Conservation (phyloP, 768 basidiomycete species). For the Pleurotus djamor region DNA sequence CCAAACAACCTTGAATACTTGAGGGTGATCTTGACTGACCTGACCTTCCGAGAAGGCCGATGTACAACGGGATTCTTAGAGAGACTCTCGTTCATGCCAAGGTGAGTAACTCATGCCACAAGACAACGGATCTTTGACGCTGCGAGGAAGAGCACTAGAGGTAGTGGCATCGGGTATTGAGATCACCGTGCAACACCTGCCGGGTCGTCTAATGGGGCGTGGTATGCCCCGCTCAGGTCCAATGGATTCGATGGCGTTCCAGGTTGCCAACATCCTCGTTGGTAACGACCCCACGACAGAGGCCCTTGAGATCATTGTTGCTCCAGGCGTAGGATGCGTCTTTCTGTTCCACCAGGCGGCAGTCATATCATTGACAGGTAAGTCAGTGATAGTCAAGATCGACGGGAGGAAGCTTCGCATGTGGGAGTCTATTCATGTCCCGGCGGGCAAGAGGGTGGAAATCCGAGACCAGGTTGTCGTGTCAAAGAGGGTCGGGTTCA, state of each 20-base stretch:
- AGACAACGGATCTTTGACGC: background rate
- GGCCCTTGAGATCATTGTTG: slow-evolving; percentile 51
- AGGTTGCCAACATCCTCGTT: slow-evolving; percentile 55
- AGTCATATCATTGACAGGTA: slow-evolving; percentile 58
- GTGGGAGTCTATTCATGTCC: slow-evolving; percentile 51
- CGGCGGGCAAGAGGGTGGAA: slow-evolving; percentile 37
- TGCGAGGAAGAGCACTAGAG: slow-evolving; percentile 39
- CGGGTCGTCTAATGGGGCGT: slow-evolving; percentile 47
- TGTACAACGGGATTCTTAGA: slow-evolving; percentile 50
- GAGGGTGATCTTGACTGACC: slow-evolving; percentile 35
- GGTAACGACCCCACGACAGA: slow-evolving; percentile 51
- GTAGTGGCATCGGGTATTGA: slow-evolving; percentile 56
- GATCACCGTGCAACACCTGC: slow-evolving; percentile 56
- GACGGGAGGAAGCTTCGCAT: slow-evolving; percentile 33
- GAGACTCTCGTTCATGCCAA: slow-evolving; percentile 36
- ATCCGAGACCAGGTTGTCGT: slow-evolving; percentile 27
- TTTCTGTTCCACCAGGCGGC: slow-evolving; percentile 48
- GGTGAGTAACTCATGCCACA: slow-evolving; percentile 19
- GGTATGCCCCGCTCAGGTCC: slow-evolving; percentile 66
- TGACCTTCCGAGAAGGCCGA: slow-evolving; percentile 36
- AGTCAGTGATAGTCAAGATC: slow-evolving; percentile 36
- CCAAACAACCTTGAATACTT: slow-evolving; percentile 60
- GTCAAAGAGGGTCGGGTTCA: slow-evolving; percentile 36
- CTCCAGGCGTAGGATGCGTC: slow-evolving; percentile 39
- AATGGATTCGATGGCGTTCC: slow-evolving; percentile 59